A percentile compares a stretch with the other conserved stretches of the same genome.
Evolutionary conservation across 192 early-diverging fungal genomes (phyloP).

Genomic region (Jimgerdemannia lactiflua): DNA sequence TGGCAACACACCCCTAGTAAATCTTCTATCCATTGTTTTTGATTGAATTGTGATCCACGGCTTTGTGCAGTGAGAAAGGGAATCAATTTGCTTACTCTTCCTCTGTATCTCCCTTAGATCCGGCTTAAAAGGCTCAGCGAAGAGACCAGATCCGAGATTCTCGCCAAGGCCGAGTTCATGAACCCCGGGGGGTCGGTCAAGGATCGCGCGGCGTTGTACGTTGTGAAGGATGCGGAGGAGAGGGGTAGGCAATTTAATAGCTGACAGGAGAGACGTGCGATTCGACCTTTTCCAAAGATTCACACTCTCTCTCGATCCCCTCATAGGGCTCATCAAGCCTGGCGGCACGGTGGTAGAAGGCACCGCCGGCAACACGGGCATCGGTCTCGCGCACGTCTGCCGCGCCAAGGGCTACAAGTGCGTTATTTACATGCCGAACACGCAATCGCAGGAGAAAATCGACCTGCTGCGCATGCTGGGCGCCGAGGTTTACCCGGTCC

Average conservation of each 20-base stretch:
- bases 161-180: conserved; percentile 97
- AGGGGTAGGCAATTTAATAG: conserved; percentile 4
- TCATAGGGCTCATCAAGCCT: conserved; percentile 68
- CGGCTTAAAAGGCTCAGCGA: conserved; percentile 65
- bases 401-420: conserved; percentile 92
- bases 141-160: conserved; percentile 83
- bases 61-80: too few relatives aligned
- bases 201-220: conserved; percentile 92
- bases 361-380: conserved; percentile 93
- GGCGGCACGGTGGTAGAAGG: conserved; percentile 91
- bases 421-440: conserved; percentile 98
- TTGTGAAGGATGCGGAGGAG: conserved; percentile 93
- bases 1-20: conserved; percentile 90
- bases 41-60: not conserved
- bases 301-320: not conserved
- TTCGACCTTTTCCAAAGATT: not conserved
- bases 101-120: conserved; percentile 41
- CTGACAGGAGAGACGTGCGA: too few relatives aligned
- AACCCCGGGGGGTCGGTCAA: conserved; percentile 97
- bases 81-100: too few relatives aligned
- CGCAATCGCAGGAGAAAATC: conserved; percentile 94
- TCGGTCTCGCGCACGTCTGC: conserved; percentile 93
- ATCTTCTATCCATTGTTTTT: conserved; percentile 29
- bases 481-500: conserved; percentile 91
- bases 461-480: conserved; percentile 90